phyloP scores from a whole-genome alignment of 129 eudicot genomes.

The Escallonia rubra region DNA sequence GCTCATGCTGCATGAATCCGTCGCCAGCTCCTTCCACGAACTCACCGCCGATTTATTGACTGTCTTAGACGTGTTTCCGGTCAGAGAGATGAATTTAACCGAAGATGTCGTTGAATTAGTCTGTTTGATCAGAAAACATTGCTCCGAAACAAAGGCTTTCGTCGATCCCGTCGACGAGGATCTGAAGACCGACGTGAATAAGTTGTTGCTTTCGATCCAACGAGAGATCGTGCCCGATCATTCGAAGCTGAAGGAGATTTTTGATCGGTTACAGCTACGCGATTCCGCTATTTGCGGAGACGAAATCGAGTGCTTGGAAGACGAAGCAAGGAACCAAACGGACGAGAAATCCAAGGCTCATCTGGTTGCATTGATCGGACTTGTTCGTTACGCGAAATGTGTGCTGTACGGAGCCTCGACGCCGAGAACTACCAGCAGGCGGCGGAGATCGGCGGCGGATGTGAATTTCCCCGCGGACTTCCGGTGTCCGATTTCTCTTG shows the following conservation, averaged over 20 bases:
- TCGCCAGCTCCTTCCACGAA: slow-evolving; percentile 49
- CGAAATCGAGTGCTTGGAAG: slow-evolving; percentile 76
- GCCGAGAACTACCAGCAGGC: slow-evolving; percentile 26
- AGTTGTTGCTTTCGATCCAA: slow-evolving; percentile 47
- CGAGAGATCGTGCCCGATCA: slow-evolving; percentile 72
- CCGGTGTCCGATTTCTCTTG: slow-evolving; percentile 87
- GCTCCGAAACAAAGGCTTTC: slow-evolving; percentile 22
- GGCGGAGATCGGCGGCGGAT: slow-evolving; percentile 40
- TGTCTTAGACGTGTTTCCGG: slow-evolving; percentile 70
- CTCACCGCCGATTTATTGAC: slow-evolving; percentile 70
- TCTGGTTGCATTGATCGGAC: slow-evolving; percentile 66
- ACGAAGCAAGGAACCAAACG: slow-evolving; percentile 53
- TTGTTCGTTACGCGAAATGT: slow-evolving; percentile 79
- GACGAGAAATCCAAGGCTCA: slow-evolving; percentile 59
- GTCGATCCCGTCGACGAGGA: slow-evolving; percentile 37
- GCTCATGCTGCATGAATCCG: slow-evolving; percentile 46
- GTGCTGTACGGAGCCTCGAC: slow-evolving; percentile 81
- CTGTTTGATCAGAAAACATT: slow-evolving; percentile 55
- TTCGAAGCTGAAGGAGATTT: slow-evolving; percentile 42
- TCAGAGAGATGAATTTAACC: slow-evolving; percentile 40
- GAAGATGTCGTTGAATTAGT: slow-evolving; percentile 61
- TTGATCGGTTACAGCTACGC: slow-evolving; percentile 32
- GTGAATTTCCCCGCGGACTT: slow-evolving; percentile 68
- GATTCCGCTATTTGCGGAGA: slow-evolving; percentile 57
- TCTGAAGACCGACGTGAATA: slow-evolving; percentile 39